phyloP scores from a whole-genome alignment of 108 stramenopile genomes.

The Conticribra guillardii region DNA sequence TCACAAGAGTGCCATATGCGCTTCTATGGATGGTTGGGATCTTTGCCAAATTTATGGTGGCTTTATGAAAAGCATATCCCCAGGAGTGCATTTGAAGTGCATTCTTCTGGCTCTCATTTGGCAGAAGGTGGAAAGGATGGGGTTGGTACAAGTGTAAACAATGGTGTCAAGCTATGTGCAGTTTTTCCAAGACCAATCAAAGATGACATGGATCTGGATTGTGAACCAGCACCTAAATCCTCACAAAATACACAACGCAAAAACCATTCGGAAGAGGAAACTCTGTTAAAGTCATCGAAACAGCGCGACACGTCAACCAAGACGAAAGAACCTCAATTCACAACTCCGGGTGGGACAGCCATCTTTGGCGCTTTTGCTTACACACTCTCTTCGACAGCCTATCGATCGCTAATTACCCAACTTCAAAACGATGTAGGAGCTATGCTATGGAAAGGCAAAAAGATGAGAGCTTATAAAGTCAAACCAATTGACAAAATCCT shows the following conservation, averaged over 20 bases:
- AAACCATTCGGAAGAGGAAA: conserved; percentile 12
- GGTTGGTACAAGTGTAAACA: no score
- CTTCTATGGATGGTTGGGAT: conserved; percentile 89
- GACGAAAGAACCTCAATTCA: conserved; percentile 33
- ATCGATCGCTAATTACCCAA: conserved; percentile 53
- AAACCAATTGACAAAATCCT: conserved; percentile 88
- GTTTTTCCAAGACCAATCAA: conserved; percentile 72
- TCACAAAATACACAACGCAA: neutral
- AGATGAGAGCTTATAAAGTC: conserved; percentile 71
- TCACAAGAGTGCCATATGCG: conserved; percentile 63
- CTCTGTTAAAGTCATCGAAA: neutral
- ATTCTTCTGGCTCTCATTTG: no score
- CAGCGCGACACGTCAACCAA: neutral
- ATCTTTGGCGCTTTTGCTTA: conserved; percentile 88
- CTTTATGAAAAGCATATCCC: conserved; percentile 63
- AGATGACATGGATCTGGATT: conserved; percentile 57
- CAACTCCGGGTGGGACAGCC: conserved; percentile 77
- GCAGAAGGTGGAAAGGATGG: no score
- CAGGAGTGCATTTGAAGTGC: conserved; percentile 43
- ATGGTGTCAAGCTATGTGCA: neutral
- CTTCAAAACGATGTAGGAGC: conserved; percentile 83
- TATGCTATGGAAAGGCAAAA: conserved; percentile 85
- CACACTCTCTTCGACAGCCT: conserved; percentile 70
- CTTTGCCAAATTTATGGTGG: conserved; percentile 74
- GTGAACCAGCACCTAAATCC: neutral